Evolutionary conservation across 331 rosid genomes (phyloP), one percentile per base, ranked within the genome.

Genomic region (Quercus phellos): DNA sequence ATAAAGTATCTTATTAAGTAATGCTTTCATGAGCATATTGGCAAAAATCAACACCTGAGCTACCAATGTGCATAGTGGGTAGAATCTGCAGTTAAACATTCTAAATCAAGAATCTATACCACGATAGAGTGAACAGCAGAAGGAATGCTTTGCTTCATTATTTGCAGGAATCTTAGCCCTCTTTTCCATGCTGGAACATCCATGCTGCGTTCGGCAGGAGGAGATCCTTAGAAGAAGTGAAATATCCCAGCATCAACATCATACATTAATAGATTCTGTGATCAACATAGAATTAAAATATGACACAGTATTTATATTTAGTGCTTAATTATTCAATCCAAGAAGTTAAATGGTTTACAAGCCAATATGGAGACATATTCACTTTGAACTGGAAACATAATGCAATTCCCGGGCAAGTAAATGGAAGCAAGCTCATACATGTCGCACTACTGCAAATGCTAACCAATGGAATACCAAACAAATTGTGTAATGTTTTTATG

Each of bases 121-220:
- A 94, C 96, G 61, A 94, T 86, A 80, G 99, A 94, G 81, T 94
- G 99, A 80, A 92, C 96, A 68, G 99, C 97, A 78, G 92, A 87
- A 74, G 98, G 98, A 83, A 77, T 77, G 70, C 82, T 85, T 81
- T 75, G 90, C 86, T 86, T 91, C 88, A 77, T 79, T 84, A 88
- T 78, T 85, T 82, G 88, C 81, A 94, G 79, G 85, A 87, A 90
- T 83, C 87, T 88, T 73, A 92, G 88, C 61, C 90, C 92, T 83
- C 93, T 89, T 83, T 90, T 87, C 98, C 98, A 92, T 43, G 96
- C 96, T 7, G 99, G 81, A 86, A 87, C 69, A 83, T 94, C 99
- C 98, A 90, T 84, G 99, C 99, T 94, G 99, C 97, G 98, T 94
- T 92, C 97, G 99, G 98, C 89, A 94, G 83, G 94, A 92, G 98